These are phyloP conservation scores for Fusarium udum DNA, from an alignment of 2,329 filamentous ascomycete species.

Conservation along the genomic window DNA sequence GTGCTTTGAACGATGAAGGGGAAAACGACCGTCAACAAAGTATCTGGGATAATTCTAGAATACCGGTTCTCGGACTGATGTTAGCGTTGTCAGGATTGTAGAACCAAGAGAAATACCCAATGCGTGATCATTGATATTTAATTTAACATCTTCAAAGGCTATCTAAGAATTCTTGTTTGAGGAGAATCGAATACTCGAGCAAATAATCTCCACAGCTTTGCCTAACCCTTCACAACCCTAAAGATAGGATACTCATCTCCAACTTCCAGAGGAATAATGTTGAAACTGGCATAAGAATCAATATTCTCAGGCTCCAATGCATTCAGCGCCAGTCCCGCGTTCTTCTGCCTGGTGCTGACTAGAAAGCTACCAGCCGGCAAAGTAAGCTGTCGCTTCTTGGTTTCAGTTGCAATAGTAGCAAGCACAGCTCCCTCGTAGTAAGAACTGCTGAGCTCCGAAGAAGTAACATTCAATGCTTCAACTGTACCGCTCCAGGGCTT, in stretches of 20 bases:
- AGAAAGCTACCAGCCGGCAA: constrained; percentile 45
- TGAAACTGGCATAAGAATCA: constrained; percentile 47
- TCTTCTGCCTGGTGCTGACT: constrained; percentile 47
- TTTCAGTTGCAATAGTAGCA: constrained; percentile 35
- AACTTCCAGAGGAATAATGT: constrained; percentile 42
- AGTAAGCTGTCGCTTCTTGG: constrained; percentile 24
- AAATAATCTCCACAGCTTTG: no score
- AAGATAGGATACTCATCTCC: constrained; percentile 48
- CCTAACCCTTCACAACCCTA: constrained; percentile 16
- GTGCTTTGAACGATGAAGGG: not conserved
- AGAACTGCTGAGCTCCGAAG: constrained; percentile 22
- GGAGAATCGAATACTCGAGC: not conserved
- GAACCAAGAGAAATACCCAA: not conserved
- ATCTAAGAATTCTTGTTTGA: rapidly evolving
- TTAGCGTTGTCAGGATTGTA: no score
- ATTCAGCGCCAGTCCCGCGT: constrained; percentile 43
- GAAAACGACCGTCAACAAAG: rapidly evolving
- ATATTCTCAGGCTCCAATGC: constrained; percentile 48
- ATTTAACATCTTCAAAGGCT: rapidly evolving
- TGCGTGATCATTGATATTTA: rapidly evolving
- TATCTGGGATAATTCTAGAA: not conserved
- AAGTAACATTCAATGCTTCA: constrained; percentile 43
- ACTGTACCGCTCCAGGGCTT: constrained; percentile 40
- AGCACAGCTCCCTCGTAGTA: constrained; percentile 45
- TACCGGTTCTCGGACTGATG: not conserved